Base-by-base conservation (phyloP, 108 stramenopile species). In the Cyclotella atomus region DNA sequence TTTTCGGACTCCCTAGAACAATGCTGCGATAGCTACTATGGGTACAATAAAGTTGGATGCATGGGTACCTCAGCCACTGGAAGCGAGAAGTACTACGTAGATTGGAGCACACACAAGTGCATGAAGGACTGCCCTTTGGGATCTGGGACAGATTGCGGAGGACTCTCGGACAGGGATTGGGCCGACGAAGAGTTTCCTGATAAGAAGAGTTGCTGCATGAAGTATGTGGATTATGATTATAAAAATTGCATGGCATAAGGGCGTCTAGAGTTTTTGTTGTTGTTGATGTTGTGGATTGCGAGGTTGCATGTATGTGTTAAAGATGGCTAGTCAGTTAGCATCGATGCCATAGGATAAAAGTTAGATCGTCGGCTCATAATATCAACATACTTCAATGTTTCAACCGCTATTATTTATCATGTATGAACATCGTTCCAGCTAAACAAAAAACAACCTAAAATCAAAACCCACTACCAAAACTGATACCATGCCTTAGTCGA, bases 391-490 rank as follows among this genome's bases (percentile, higher is more conserved):
- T 41, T n/a, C n/a, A n/a, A n/a, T n/a, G n/a, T n/a, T n/a, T n/a
- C n/a, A n/a, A n/a, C n/a, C n/a, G n/a, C n/a, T n/a, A n/a, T n/a
- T n/a, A n/a, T n/a, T n/a, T n/a, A n/a, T n/a, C n/a, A n/a, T n/a
- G n/a, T n/a, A n/a, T n/a, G n/a, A n/a, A n/a, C n/a, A n/a, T n/a
- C n/a, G n/a, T n/a, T n/a, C n/a, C n/a, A n/a, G n/a, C n/a, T n/a
- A n/a, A n/a, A n/a, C n/a, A n/a, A n/a, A n/a, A n/a, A n/a, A n/a
- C n/a, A n/a, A n/a, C n/a, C n/a, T n/a, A n/a, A n/a, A n/a, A n/a
- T n/a, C n/a, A n/a, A n/a, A n/a, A n/a, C n/a, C n/a, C n/a, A n/a
- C 56, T 59, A 89, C 91, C 91, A 91, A 64, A 94, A 86, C 57
- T 94, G 68, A 38, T 86, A 94, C 92, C 92, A 94, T 21, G 92